These are phyloP conservation scores for Argentina anserina DNA, from an alignment of 306 rosid species.

Conservation along the genomic window DNA sequence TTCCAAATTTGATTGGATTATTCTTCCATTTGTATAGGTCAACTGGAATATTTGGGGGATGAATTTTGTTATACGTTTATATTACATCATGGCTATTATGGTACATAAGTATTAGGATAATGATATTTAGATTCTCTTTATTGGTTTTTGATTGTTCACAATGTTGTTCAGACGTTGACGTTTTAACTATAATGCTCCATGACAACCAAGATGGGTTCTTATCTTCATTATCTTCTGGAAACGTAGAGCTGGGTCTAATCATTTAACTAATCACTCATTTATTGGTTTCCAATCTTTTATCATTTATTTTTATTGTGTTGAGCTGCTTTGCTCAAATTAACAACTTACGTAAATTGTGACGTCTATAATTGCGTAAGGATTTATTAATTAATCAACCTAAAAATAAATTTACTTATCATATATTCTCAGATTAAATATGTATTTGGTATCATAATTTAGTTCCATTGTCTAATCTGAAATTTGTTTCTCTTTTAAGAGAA, in stretches of 20 bases:
- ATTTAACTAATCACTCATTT: background rate
- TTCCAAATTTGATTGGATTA: background rate
- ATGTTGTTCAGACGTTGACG: background rate
- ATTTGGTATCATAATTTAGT: too few species aligned
- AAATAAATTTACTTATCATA: too few species aligned
- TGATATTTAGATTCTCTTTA: background rate
- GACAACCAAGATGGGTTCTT: background rate
- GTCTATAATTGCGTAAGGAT: too few species aligned
- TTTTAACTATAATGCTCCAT: background rate
- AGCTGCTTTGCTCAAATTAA: background rate
- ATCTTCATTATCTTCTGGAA: background rate
- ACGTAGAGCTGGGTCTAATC: background rate
- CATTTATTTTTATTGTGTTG: background rate
- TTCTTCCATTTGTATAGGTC: background rate
- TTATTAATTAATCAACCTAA: too few species aligned
- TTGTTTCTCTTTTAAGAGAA: background rate
- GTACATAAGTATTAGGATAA: background rate
- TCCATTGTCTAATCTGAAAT: too few species aligned
- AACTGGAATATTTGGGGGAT: background rate
- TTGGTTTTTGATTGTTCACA: background rate
- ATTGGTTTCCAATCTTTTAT: background rate
- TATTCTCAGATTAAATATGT: too few species aligned
- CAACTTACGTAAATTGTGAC: background rate
- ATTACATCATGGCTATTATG: background rate
- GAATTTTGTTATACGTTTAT: background rate